Evolutionary conservation across 352 stramenopile genomes (phyloP).

Genomic region (Phytophthora multivora): DNA sequence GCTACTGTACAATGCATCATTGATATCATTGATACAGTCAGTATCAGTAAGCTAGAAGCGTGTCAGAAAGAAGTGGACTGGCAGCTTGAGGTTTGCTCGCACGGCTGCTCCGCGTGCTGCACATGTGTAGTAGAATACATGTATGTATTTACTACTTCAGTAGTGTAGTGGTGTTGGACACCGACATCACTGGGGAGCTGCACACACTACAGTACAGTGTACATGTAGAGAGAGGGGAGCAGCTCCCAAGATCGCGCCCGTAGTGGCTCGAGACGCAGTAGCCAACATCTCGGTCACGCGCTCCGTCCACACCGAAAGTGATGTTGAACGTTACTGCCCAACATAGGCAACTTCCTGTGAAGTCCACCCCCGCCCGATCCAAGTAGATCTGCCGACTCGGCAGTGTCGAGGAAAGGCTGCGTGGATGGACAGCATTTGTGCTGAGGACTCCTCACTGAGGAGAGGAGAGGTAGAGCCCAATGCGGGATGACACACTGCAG

Average conservation of each 20-base stretch:
- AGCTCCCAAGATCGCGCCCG: conserved; percentile 9
- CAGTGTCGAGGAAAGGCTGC: too few relatives aligned
- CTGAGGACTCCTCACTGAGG: too few relatives aligned
- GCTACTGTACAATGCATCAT: too few relatives aligned
- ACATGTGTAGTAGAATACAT: not conserved
- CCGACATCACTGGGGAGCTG: not conserved
- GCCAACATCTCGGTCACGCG: conserved; percentile 11
- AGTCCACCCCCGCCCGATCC: conserved; percentile 3
- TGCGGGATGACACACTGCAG: not conserved
- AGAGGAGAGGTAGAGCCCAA: too few relatives aligned
- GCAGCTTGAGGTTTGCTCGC: not conserved
- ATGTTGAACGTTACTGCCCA: conserved; percentile 6
- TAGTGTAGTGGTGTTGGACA: conserved; percentile 13
- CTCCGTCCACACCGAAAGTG: conserved; percentile 11
- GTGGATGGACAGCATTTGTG: too few relatives aligned
- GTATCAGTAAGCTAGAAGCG: not conserved
- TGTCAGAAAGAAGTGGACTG: conserved; percentile 7
- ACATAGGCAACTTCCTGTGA: not conserved
- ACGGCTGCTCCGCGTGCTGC: not conserved
- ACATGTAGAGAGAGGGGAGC: not conserved
- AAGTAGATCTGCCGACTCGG: conserved; percentile 3
- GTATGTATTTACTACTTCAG: too few relatives aligned
- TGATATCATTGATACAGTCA: too few relatives aligned
- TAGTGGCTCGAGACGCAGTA: not conserved
- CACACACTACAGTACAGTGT: not conserved